These are phyloP conservation scores for Epichloe amarillans DNA, from an alignment of 2,329 filamentous ascomycete species.

Conservation along the genomic window DNA sequence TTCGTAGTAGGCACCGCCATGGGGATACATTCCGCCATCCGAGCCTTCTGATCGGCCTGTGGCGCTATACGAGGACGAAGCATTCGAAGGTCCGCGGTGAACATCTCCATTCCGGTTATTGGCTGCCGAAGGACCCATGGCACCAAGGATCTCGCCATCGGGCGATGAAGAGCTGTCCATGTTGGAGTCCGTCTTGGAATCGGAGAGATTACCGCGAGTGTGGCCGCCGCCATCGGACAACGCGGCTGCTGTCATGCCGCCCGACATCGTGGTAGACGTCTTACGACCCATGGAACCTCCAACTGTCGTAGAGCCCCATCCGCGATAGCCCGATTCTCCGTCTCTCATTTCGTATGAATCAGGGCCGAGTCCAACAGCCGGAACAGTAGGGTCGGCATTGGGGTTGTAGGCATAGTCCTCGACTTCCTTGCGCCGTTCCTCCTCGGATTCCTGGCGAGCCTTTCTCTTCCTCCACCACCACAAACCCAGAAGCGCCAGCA, in stretches of 20 bases:
- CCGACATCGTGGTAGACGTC: constrained; percentile 78
- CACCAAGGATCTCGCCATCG: constrained; percentile 75
- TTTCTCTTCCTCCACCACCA: constrained; percentile 86
- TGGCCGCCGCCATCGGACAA: constrained; percentile 67
- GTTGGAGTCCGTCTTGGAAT: constrained; percentile 55
- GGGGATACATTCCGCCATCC: constrained; percentile 36
- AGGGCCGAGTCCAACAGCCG: constrained; percentile 29
- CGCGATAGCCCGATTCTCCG: constrained; percentile 68
- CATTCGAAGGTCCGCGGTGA: constrained; percentile 82
- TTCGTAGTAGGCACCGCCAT: constrained; percentile 39
- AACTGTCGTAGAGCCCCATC: constrained; percentile 74
- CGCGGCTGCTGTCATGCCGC: constrained; percentile 49
- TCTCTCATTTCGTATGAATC: constrained; percentile 63
- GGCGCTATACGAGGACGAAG: constrained; percentile 88
- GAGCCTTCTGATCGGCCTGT: constrained; percentile 61
- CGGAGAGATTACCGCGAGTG: constrained; percentile 49
- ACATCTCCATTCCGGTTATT: constrained; percentile 57
- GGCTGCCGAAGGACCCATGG: constrained; percentile 59
- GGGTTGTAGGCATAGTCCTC: constrained; percentile 97
- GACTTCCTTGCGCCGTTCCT: constrained; percentile 85
- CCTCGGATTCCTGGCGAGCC: constrained; percentile 70
- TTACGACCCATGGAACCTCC: constrained; percentile 62
- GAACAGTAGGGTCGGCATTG: constrained; percentile 80
- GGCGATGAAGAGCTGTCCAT: constrained; percentile 38
- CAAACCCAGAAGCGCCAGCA: constrained; percentile 63